phyloP scores from a whole-genome alignment of 768 basidiomycete genomes.

The Pleurotus salmoneostramineus region DNA sequence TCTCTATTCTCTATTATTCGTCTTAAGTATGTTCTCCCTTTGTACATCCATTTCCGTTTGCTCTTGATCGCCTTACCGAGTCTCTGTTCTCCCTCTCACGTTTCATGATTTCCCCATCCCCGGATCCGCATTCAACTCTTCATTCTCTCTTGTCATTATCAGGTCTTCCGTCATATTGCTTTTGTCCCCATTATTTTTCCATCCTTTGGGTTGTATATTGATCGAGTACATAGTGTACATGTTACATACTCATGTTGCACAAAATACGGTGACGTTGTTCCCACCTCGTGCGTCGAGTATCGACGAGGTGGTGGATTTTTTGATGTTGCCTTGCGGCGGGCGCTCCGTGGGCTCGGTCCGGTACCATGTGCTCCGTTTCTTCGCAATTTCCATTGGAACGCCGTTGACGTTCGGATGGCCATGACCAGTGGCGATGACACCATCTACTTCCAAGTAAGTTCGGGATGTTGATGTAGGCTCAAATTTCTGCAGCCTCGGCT shows the following conservation, averaged over 20 bases:
- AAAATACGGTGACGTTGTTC: neutral
- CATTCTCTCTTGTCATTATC: neutral
- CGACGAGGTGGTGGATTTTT: neutral
- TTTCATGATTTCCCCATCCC: neutral
- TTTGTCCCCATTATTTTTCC: neutral
- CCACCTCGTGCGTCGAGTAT: neutral
- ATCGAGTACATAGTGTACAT: neutral
- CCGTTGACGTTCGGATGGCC: neutral
- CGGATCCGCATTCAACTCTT: neutral
- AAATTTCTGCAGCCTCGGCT: neutral
- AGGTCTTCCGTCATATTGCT: neutral
- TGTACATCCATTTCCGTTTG: neutral
- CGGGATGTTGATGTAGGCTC: neutral
- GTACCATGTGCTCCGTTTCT: neutral
- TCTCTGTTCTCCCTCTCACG: neutral
- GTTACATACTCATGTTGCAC: neutral
- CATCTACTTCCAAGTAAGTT: neutral
- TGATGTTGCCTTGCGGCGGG: neutral
- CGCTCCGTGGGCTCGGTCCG: neutral
- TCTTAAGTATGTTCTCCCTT: too few relatives aligned
- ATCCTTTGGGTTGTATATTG: neutral
- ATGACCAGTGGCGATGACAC: neutral
- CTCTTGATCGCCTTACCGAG: neutral
- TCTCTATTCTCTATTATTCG: neutral
- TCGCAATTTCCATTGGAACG: neutral